These are phyloP conservation scores for Datura wrightii DNA, from an alignment of 257 asterid species.

Conservation along the genomic window DNA sequence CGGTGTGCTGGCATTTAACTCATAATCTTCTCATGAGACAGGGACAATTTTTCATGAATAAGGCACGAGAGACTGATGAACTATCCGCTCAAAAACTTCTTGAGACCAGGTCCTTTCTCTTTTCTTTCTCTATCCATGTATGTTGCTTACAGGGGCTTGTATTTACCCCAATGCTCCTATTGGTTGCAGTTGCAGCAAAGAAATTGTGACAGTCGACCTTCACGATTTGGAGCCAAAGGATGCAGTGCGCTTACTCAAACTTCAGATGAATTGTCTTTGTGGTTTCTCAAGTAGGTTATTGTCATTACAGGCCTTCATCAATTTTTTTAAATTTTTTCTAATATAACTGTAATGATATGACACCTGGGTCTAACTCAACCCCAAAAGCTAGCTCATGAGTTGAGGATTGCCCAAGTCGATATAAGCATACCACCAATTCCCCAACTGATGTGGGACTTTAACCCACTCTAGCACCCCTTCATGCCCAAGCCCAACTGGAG, in stretches of 20 bases:
- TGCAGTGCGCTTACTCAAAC: slow-evolving; percentile 55
- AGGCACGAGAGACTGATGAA: slow-evolving; percentile 83
- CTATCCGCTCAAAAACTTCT: slow-evolving; percentile 59
- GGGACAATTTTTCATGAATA: slow-evolving; percentile 70
- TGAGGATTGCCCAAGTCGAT: too few species aligned
- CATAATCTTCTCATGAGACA: slow-evolving; percentile 33
- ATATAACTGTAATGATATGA: too few species aligned
- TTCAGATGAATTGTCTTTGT: slow-evolving; percentile 51
- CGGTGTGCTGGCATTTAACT: neutral
- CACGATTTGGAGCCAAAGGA: slow-evolving; percentile 63
- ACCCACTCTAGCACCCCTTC: too few species aligned
- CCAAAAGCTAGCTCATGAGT: too few species aligned
- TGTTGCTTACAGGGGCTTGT: slow-evolving; percentile 16
- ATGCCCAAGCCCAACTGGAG: too few species aligned
- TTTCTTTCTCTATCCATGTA: slow-evolving; percentile 17
- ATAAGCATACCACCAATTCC: too few species aligned
- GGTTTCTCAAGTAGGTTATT: slow-evolving; percentile 65
- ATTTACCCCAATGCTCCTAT: slow-evolving; percentile 19
- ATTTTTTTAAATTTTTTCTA: neutral
- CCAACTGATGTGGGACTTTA: too few species aligned
- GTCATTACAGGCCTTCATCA: slow-evolving; percentile 25
- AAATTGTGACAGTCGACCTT: slow-evolving; percentile 52
- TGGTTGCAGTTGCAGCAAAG: slow-evolving; percentile 60
- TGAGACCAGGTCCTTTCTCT: slow-evolving; percentile 51
- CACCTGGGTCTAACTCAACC: too few species aligned